Percentiles rank a stretch among this genome's conserved stretches.
Evolutionary conservation across 768 basidiomycete genomes (phyloP).

Genomic region (Coprinopsis cinerea): DNA sequence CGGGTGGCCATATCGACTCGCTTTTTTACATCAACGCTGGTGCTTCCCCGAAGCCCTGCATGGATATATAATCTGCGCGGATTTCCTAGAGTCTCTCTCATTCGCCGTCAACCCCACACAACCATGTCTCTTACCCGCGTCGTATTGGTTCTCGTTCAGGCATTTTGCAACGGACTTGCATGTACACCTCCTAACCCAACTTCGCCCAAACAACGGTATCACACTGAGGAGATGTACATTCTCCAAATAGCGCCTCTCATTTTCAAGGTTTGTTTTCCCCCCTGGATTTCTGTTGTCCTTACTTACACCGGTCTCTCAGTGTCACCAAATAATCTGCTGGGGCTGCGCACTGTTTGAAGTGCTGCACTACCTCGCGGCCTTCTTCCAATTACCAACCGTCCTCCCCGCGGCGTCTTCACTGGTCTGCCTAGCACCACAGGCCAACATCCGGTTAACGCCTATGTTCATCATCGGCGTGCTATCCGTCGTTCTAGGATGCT

Average conservation of each 20-base stretch:
- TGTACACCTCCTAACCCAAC: conserved; percentile 56
- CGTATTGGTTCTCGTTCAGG: conserved; percentile 42
- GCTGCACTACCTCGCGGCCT: conserved; percentile 31
- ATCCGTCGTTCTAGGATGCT: conserved; percentile 35
- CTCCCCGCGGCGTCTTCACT: conserved; percentile 25
- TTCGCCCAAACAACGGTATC: conserved; percentile 42
- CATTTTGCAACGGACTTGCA: conserved; percentile 44
- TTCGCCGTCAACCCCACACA: background rate
- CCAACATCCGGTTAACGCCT: conserved; percentile 31
- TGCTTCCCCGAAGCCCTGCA: background rate
- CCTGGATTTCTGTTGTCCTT: background rate
- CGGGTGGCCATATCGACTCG: too few relatives aligned
- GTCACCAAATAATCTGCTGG: conserved; percentile 46
- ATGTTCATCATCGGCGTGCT: conserved; percentile 41
- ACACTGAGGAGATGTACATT: conserved; percentile 45
- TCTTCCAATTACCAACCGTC: conserved; percentile 26
- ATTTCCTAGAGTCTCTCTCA: background rate
- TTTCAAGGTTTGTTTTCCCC: conserved; percentile 42
- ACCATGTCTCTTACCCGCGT: conserved; percentile 46
- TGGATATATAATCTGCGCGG: background rate
- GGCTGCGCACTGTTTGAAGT: conserved; percentile 45
- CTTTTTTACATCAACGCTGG: too few relatives aligned
- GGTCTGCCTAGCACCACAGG: conserved; percentile 24
- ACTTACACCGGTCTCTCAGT: conserved; percentile 23
- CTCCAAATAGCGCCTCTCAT: conserved; percentile 52